Evolutionary conservation across 495 filamentous ascomycete species (phyloP).

Genomic region (Neurospora hispaniola): DNA sequence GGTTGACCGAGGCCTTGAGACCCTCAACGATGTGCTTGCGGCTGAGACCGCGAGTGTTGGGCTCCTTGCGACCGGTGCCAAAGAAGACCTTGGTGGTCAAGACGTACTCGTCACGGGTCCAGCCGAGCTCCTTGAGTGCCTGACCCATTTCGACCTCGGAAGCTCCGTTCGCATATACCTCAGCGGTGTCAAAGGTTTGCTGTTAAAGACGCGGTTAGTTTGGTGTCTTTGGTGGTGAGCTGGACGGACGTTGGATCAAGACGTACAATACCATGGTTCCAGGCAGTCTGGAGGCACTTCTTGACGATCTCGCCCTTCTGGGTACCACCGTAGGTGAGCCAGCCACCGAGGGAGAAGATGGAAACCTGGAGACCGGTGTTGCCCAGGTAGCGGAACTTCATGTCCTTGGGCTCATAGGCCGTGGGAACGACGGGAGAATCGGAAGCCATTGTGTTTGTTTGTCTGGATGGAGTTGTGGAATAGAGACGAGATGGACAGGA

Average conservation of each 20-base stretch:
- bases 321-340: constrained; percentile 37
- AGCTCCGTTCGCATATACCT: constrained; percentile 54
- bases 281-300: constrained; percentile 35
- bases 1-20: constrained; percentile 49
- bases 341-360: constrained; percentile 54
- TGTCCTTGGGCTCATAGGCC: constrained; percentile 41
- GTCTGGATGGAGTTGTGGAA: constrained; percentile 9
- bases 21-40: constrained; percentile 58
- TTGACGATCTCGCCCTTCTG: constrained; percentile 35
- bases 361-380: constrained; percentile 61
- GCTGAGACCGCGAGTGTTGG: constrained; percentile 65
- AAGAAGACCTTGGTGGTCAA: constrained; percentile 68
- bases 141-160: constrained; percentile 66
- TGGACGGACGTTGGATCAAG: neutral
- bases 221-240: neutral
- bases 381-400: constrained; percentile 62
- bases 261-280: constrained; percentile 41
- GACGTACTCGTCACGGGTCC: constrained; percentile 75
- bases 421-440: constrained; percentile 22
- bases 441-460: constrained; percentile 12
- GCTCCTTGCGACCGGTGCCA: constrained; percentile 25
- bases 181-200: constrained; percentile 53
- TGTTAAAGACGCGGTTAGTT: constrained; percentile 3
- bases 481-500: neutral
- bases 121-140: constrained; percentile 54